phyloP scores from a whole-genome alignment of 1,139 yeast genomes.

The Yamadazyma siamensis region DNA sequence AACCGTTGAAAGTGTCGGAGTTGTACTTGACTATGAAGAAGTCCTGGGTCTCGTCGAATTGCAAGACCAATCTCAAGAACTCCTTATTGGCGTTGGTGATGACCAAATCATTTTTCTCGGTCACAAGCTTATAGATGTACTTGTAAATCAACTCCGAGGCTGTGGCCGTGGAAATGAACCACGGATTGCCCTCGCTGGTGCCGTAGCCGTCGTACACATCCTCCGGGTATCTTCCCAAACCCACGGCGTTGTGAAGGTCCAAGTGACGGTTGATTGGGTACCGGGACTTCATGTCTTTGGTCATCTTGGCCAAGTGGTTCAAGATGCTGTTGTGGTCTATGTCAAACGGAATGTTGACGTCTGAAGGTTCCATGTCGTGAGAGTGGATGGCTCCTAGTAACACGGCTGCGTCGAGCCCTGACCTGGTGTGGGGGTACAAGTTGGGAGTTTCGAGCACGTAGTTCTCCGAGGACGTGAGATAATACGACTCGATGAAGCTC shows the following conservation, averaged over 20 bases:
- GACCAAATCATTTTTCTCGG: conserved; percentile 21
- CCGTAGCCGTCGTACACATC: conserved; percentile 84
- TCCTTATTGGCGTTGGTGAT: conserved; percentile 24
- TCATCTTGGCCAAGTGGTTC: conserved; percentile 56
- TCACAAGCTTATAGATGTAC: conserved; percentile 24
- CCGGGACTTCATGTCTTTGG: conserved; percentile 64
- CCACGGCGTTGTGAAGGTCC: conserved; percentile 51
- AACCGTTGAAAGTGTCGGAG: conserved; percentile 42
- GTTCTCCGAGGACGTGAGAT: conserved; percentile 37
- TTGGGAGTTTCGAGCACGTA: conserved; percentile 71
- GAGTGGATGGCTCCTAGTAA: conserved; percentile 66
- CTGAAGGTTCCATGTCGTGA: conserved; percentile 43
- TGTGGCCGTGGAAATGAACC: conserved; percentile 87
- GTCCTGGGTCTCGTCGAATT: conserved; percentile 31
- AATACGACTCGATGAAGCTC: conserved; percentile 34
- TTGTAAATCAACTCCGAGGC: conserved; percentile 62
- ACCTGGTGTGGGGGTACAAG: conserved; percentile 38
- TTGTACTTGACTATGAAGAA: conserved; percentile 34
- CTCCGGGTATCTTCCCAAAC: conserved; percentile 90
- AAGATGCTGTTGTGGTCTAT: conserved; percentile 52
- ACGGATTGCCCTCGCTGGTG: conserved; percentile 81
- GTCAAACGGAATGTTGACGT: conserved; percentile 50
- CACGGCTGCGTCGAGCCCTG: conserved; percentile 80
- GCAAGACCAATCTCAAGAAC: conserved; percentile 31
- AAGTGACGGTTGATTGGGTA: conserved; percentile 65